A percentile compares a stretch with the other conserved stretches of the same genome.
These are phyloP conservation scores for Bassia scoparia DNA, from an alignment of 148 eudicot genomes.

Conservation along the genomic window DNA sequence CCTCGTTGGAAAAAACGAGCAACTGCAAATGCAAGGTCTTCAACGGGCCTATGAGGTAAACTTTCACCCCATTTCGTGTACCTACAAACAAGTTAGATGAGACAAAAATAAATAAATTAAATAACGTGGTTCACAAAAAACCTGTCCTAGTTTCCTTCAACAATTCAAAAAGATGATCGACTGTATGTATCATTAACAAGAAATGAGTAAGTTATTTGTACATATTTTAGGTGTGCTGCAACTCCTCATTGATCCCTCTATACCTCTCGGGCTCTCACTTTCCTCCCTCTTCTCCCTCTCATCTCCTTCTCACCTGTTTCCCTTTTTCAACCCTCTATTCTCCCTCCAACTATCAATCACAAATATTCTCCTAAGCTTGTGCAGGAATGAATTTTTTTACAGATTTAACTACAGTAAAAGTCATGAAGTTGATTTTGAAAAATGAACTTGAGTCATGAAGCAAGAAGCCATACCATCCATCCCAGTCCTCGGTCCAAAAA, in stretches of 20 bases:
- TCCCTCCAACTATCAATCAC: too few relatives aligned
- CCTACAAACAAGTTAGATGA: slow-evolving; percentile 40
- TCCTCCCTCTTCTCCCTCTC: too few relatives aligned
- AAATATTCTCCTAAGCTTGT: neutral
- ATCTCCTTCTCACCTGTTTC: too few relatives aligned
- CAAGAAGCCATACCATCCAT: slow-evolving; percentile 74
- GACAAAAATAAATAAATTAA: neutral
- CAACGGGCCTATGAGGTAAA: slow-evolving; percentile 83
- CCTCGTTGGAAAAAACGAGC: slow-evolving; percentile 96
- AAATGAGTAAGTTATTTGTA: too few relatives aligned
- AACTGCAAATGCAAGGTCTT: slow-evolving; percentile 95
- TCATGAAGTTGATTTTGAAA: neutral
- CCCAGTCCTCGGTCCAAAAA: slow-evolving; percentile 97
- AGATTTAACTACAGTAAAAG: neutral
- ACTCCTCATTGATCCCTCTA: too few relatives aligned
- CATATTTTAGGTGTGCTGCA: too few relatives aligned
- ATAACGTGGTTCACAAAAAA: neutral
- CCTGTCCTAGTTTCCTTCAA: neutral
- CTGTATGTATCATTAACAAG: neutral
- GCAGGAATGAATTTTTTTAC: neutral
- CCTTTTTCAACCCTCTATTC: too few relatives aligned
- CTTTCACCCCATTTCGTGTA: slow-evolving; percentile 82
- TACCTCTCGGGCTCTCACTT: too few relatives aligned
- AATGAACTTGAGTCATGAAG: slow-evolving; percentile 6
- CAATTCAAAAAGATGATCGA: neutral